Evolutionary conservation across 2,329 filamentous ascomycete species (phyloP), one percentile per base, ranked within the genome.

Genomic region (Ophiostoma piceae): DNA sequence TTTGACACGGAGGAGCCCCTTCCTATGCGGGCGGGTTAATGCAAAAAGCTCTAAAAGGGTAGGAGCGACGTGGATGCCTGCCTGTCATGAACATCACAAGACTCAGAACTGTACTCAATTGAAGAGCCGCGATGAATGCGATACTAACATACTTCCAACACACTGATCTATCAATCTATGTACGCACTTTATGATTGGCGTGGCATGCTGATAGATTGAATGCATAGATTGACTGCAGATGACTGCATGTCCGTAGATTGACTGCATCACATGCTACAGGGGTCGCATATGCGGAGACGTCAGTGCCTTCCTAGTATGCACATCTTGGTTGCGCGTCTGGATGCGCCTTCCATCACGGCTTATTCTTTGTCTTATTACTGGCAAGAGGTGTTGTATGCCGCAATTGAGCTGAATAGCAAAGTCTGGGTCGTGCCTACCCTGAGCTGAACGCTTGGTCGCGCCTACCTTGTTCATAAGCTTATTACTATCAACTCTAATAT

Each of bases 11-110:
- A 67, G 64, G n/a, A 32, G 65, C 29, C 65, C 51, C 69, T 68
- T 57, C 35, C 67, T 62, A 60, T 68, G 35, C 51, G 57, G 39
- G 67, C 62, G 37, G 67, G 32, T 70, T 66, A 68, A 70, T 70
- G 69, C 66, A 12, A 68, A 66, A 29, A 29, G 26, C 26, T 29
- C 26, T 29, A 29, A 29, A 67, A 35, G 60, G 47, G 60, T 54
- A 67, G 65, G 65, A 29, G 65, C 22, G 43, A 64, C 19, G 60
- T 62, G 22, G 66, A 32, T 11, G 35, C 68, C 22, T 62, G 26
- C 26, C 54, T 26, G 22, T 14, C n/a, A 47, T n/a, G 16, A 16
- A 7, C 43, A 47, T 47, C 43, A 14, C 41, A 19, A 47, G 16
- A 47, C 43, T 47, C 41, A 43, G 12, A 5, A 2, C 43, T 19